phyloP scores from a whole-genome alignment of 257 asterid species.

The Fraxinus anomala region DNA sequence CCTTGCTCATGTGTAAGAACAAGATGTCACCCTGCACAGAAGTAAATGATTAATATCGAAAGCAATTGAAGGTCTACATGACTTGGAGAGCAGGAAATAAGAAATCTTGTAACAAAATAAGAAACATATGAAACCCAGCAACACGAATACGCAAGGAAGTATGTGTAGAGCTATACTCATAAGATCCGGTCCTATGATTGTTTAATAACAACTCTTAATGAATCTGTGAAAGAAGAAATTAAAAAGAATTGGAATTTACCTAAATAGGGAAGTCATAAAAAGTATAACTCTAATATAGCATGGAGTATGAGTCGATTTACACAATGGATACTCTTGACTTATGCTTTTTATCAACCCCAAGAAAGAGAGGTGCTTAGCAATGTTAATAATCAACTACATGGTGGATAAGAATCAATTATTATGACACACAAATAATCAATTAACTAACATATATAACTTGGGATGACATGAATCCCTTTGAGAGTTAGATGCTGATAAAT shows the following conservation, averaged over 20 bases:
- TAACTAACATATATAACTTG: not conserved
- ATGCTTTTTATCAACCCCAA: too few relatives aligned
- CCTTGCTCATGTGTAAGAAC: conserved; percentile 95
- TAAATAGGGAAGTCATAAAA: conserved; percentile 1
- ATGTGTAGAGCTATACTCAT: not conserved
- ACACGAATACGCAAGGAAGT: not conserved
- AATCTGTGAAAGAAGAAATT: not conserved
- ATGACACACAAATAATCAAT: not conserved
- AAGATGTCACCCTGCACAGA: conserved; percentile 93
- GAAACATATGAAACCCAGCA: not conserved
- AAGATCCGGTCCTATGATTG: not conserved
- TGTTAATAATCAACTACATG: not conserved
- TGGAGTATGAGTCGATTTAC: not conserved
- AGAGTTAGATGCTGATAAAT: conserved; percentile 10
- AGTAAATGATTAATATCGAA: conserved; percentile 7
- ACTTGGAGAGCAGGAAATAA: conserved; percentile 14
- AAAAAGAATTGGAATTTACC: conserved; percentile 1
- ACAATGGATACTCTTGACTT: not conserved
- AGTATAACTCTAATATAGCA: conserved; percentile 5
- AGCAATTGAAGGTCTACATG: not conserved
- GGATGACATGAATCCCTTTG: not conserved
- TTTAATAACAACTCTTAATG: not conserved
- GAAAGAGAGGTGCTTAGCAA: conserved; percentile 11
- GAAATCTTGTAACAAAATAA: not conserved
- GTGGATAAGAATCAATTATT: conserved; percentile 14